These are phyloP conservation scores for Apiotrichum mycotoxinovorans DNA, from an alignment of 1,284 basidiomycete genomes.

Conservation along the genomic window DNA sequence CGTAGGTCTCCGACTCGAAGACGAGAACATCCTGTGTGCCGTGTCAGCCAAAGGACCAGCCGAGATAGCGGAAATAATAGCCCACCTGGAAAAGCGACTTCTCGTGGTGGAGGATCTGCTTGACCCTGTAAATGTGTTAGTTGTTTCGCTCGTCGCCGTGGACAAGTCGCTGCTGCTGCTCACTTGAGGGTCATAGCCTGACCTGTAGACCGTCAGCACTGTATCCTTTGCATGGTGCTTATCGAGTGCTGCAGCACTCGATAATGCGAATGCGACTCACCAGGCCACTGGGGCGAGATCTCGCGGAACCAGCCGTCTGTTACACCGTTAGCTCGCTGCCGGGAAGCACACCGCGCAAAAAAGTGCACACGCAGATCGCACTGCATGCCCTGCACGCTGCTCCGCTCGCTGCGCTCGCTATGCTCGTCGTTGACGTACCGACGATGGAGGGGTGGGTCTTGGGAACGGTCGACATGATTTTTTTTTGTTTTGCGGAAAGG, in stretches of 20 bases:
- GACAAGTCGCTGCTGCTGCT: slow-evolving; percentile 14
- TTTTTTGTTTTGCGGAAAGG: not conserved
- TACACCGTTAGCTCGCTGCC: slow-evolving; percentile 20
- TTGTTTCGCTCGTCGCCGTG: not conserved
- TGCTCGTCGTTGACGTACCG: slow-evolving; percentile 24
- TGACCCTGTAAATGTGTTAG: slow-evolving; percentile 59
- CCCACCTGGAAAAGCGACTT: slow-evolving; percentile 69
- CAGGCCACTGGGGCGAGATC: slow-evolving; percentile 95
- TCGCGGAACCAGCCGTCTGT: slow-evolving; percentile 93
- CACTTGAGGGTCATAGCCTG: slow-evolving; percentile 87
- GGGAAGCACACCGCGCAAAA: not conserved
- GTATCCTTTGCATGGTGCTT: not conserved
- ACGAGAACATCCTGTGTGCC: slow-evolving; percentile 81
- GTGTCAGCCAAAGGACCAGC: not conserved
- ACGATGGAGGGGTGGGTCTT: slow-evolving; percentile 44
- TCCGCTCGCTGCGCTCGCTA: not conserved
- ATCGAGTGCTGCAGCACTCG: slow-evolving; percentile 7
- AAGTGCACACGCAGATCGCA: not conserved
- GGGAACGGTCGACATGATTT: slow-evolving; percentile 33
- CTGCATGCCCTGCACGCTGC: not conserved
- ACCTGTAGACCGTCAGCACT: slow-evolving; percentile 46
- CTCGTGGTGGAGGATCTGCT: slow-evolving; percentile 91
- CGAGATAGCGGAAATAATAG: not conserved
- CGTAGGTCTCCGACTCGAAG: slow-evolving; percentile 90
- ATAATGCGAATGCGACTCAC: slow-evolving; percentile 45